Conservation (phyloP, 768 basidiomycete species). For the Lentinula boryana region DNA sequence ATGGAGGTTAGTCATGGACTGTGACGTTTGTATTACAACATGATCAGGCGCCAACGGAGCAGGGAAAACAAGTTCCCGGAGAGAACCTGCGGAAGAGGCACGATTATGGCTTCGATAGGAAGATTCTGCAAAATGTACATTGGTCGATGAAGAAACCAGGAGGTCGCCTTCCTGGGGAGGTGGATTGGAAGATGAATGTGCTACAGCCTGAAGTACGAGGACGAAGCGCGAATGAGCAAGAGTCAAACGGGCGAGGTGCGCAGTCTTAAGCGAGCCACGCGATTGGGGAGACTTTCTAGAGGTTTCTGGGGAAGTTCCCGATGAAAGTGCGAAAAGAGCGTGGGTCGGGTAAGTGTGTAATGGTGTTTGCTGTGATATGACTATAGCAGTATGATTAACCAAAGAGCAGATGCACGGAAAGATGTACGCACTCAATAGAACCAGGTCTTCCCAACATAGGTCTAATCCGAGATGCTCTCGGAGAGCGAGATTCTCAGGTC, state of each 20-base stretch:
- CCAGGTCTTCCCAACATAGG: conserved; percentile 52
- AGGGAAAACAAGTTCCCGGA: conserved; percentile 63
- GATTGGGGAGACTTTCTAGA: not conserved
- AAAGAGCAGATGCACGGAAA: conserved; percentile 9
- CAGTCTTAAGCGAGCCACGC: not conserved
- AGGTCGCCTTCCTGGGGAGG: conserved; percentile 39
- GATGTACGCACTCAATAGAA: conserved; percentile 54
- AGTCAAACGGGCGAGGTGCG: conserved; percentile 39
- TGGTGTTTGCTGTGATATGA: conserved; percentile 51
- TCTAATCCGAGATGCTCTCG: conserved; percentile 24
- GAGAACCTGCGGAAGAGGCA: conserved; percentile 17
- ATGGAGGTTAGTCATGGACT: not conserved
- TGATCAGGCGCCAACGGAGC: conserved; percentile 54
- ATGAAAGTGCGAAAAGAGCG: conserved; percentile 48
- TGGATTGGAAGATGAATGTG: conserved; percentile 52
- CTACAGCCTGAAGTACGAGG: conserved; percentile 65
- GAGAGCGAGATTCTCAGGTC: conserved; percentile 25
- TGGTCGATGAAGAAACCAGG: conserved; percentile 17
- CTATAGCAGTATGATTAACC: conserved; percentile 32
- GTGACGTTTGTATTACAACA: conserved; percentile 4
- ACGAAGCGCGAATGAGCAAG: conserved; percentile 72
- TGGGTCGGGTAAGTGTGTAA: conserved; percentile 70
- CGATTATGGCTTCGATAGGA: not conserved
- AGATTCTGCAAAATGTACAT: conserved; percentile 10
- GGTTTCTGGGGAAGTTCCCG: conserved; percentile 19